A percentile compares a stretch with the other conserved stretches of the same genome.
These are phyloP conservation scores for Sordaria brevicollis DNA, from an alignment of 495 filamentous ascomycete species.

Conservation along the genomic window DNA sequence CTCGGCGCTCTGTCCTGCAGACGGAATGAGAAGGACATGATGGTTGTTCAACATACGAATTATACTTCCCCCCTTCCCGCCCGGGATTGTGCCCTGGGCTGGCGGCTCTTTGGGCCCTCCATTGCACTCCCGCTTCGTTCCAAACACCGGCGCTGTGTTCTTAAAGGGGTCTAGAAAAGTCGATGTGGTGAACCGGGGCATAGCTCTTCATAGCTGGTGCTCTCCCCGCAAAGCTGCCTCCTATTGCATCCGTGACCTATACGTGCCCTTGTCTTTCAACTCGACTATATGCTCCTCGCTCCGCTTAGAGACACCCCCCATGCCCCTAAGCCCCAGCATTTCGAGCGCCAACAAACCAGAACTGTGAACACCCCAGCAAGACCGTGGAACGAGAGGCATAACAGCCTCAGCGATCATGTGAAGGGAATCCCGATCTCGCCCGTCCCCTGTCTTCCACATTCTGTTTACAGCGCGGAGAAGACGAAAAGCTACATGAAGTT, in stretches of 20 bases:
- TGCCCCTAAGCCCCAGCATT: background rate
- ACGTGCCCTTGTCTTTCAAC: background rate
- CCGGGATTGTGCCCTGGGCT: background rate
- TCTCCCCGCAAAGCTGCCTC: background rate
- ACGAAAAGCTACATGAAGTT: conserved; percentile 69
- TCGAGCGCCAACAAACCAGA: background rate
- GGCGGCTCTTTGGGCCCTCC: background rate
- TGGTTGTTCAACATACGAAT: background rate
- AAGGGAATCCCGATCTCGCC: background rate
- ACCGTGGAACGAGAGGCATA: background rate
- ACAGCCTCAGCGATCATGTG: background rate
- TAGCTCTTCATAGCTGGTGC: background rate
- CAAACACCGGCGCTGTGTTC: background rate
- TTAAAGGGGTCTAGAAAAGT: background rate
- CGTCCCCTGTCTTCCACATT: background rate
- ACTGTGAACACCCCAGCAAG: background rate
- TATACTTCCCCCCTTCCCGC: background rate
- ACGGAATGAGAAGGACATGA: background rate
- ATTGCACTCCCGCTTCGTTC: background rate
- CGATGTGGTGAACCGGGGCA: background rate
- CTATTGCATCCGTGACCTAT: background rate
- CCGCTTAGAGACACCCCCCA: background rate
- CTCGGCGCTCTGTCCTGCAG: background rate
- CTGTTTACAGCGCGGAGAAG: conserved; percentile 80
- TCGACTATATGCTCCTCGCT: background rate